A percentile compares a stretch with the other conserved stretches of the same genome.
Evolutionary conservation across 2,329 filamentous ascomycete genomes (phyloP).

Genomic region (Colletotrichum orchidophilum): DNA sequence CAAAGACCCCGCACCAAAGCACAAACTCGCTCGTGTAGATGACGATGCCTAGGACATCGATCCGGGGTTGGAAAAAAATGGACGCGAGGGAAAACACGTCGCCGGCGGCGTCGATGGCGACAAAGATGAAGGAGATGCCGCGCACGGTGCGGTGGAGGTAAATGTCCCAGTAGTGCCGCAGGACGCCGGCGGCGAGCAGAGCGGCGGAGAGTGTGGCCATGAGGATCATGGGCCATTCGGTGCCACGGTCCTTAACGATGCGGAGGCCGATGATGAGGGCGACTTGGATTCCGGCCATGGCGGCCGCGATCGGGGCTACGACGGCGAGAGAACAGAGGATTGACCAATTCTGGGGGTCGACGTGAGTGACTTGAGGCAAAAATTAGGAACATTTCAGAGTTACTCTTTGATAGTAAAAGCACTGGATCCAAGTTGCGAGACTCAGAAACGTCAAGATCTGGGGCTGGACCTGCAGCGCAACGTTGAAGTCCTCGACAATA

Average conservation of each 20-base stretch:
- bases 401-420: conserved; percentile 53
- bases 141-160: conserved; percentile 71
- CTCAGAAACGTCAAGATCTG: conserved; percentile 55
- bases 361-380: conserved; percentile 3
- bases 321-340: conserved; percentile 57
- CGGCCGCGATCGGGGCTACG: conserved; percentile 58
- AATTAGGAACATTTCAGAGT: conserved; percentile 33
- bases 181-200: conserved; percentile 71
- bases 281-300: conserved; percentile 69
- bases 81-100: conserved; percentile 74
- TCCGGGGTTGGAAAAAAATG: conserved; percentile 66
- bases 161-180: conserved; percentile 77
- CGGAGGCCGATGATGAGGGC: conserved; percentile 67
- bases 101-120: conserved; percentile 74
- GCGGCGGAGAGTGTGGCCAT: conserved; percentile 74
- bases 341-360: conserved; percentile 57
- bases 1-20: conserved; percentile 74
- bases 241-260: conserved; percentile 50
- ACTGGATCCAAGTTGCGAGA: conserved; percentile 54
- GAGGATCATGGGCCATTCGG: conserved; percentile 70
- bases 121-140: conserved; percentile 78
- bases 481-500: conserved; percentile 51
- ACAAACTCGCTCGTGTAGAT: conserved; percentile 74
- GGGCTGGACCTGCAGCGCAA: conserved; percentile 53
- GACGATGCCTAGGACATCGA: conserved; percentile 70